A percentile compares a stretch with the other conserved stretches of the same genome.
These are phyloP conservation scores for Petrea volubilis DNA, from an alignment of 257 asterid genomes.

Conservation along the genomic window DNA sequence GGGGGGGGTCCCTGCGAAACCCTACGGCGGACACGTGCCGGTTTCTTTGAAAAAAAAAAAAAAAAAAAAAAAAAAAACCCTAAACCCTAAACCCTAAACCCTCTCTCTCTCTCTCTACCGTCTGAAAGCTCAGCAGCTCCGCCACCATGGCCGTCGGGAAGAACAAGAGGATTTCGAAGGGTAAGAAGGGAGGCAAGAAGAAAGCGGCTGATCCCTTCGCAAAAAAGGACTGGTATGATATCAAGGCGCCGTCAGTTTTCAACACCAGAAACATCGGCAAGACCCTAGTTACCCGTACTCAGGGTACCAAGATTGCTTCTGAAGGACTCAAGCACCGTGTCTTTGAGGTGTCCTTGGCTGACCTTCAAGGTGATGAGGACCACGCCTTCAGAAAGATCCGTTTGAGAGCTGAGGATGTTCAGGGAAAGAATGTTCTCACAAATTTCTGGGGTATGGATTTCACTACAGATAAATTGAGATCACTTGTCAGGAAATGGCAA, in stretches of 20 bases:
- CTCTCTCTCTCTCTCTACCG: constrained; percentile 13
- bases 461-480: constrained; percentile 68
- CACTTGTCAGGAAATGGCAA: constrained; percentile 68
- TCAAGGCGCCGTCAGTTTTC: constrained; percentile 62
- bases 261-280: constrained; percentile 52
- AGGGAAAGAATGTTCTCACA: constrained; percentile 78
- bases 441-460: constrained; percentile 85
- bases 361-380: constrained; percentile 82
- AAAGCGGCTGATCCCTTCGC: constrained; percentile 59
- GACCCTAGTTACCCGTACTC: constrained; percentile 65
- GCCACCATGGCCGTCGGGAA: constrained; percentile 53
- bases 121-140: constrained; percentile 17
- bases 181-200: constrained; percentile 75
- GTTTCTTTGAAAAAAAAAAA: too few relatives aligned
- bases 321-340: constrained; percentile 94
- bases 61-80: too few relatives aligned
- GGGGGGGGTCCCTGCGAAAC: too few relatives aligned
- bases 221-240: constrained; percentile 72
- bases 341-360: constrained; percentile 82
- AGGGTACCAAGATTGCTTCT: constrained; percentile 90
- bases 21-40: too few relatives aligned
- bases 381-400: constrained; percentile 85
- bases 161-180: constrained; percentile 73
- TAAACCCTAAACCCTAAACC: too few relatives aligned
- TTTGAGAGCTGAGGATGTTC: constrained; percentile 80